Percentiles rank a stretch among this genome's conserved stretches.
Conservation (phyloP, 2,329 filamentous ascomycete species). For the Davidsoniella virescens region DNA sequence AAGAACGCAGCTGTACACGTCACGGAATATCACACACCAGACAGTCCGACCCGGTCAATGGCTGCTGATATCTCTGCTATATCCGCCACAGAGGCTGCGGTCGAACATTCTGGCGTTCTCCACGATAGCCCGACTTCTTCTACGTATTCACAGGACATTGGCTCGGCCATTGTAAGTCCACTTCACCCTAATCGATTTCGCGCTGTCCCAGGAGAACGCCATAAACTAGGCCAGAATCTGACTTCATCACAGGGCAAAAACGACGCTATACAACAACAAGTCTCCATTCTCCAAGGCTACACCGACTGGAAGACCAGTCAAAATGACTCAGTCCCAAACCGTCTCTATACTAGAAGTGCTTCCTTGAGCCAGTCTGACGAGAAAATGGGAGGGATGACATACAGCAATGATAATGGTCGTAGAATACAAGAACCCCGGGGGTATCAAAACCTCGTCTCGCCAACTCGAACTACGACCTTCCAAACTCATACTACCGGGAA, state of each 20-base stretch:
- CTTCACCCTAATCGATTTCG: no score
- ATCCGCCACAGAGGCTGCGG: neutral
- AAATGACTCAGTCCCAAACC: neutral
- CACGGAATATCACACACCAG: neutral
- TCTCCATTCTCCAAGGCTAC: conserved; percentile 7
- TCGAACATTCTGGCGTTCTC: neutral
- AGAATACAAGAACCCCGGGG: neutral
- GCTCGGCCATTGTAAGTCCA: conserved; percentile 16
- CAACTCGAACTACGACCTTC: neutral
- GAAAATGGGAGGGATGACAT: no score
- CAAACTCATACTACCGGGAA: no score
- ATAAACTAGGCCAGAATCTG: neutral
- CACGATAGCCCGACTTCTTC: conserved; percentile 14
- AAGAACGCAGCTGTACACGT: neutral
- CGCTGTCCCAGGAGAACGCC: neutral
- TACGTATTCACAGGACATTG: conserved; percentile 20
- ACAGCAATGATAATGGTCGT: neutral
- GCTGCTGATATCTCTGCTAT: neutral
- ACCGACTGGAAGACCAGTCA: conserved; percentile 5
- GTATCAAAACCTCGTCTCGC: neutral
- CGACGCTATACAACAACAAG: neutral
- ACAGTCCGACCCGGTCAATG: conserved; percentile 1
- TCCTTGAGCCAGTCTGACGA: no score
- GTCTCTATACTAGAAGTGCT: no score
- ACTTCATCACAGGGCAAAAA: neutral